Percentiles rank a stretch among this genome's conserved stretches.
Conservation (phyloP, 805 yeast genomes). For the Cyberlindnera japonica region DNA sequence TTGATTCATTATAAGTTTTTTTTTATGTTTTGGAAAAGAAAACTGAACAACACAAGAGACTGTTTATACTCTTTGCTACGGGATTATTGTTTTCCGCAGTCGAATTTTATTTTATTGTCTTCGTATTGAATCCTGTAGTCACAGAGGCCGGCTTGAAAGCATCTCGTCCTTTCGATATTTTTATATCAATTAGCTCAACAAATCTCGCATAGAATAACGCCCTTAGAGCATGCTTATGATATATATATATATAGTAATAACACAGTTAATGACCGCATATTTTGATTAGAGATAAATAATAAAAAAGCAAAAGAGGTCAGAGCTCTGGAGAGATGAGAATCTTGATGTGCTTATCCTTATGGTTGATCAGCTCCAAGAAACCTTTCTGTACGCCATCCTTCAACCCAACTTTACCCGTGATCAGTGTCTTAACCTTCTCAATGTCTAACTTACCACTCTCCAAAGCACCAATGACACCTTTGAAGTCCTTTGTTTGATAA, state of each 20-base stretch:
- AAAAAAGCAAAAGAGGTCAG: neutral
- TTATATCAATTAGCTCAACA: too few relatives aligned
- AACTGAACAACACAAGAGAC: constrained; percentile 3
- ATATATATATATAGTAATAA: neutral
- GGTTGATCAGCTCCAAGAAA: constrained; percentile 37
- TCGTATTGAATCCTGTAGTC: too few relatives aligned
- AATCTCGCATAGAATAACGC: too few relatives aligned
- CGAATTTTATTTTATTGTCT: too few relatives aligned
- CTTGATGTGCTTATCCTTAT: constrained; percentile 45
- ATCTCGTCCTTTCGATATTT: too few relatives aligned
- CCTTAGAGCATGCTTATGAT: too few relatives aligned
- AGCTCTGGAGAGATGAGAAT: constrained; percentile 38
- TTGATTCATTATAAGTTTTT: constrained; percentile 24
- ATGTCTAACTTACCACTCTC: constrained; percentile 35
- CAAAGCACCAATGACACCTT: constrained; percentile 39
- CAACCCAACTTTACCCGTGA: constrained; percentile 38
- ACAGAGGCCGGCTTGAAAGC: too few relatives aligned
- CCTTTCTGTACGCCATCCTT: constrained; percentile 41
- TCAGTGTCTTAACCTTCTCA: constrained; percentile 34
- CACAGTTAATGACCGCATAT: too few relatives aligned
- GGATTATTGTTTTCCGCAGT: too few relatives aligned
- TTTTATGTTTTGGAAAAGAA: constrained; percentile 19
- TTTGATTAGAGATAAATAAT: neutral
- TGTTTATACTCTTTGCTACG: too few relatives aligned
- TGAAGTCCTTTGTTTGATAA: constrained; percentile 41